Percentiles rank a stretch among this genome's conserved stretches.
Conservation (phyloP, 139 green algal species). For the Chlorella sorokiniana region DNA sequence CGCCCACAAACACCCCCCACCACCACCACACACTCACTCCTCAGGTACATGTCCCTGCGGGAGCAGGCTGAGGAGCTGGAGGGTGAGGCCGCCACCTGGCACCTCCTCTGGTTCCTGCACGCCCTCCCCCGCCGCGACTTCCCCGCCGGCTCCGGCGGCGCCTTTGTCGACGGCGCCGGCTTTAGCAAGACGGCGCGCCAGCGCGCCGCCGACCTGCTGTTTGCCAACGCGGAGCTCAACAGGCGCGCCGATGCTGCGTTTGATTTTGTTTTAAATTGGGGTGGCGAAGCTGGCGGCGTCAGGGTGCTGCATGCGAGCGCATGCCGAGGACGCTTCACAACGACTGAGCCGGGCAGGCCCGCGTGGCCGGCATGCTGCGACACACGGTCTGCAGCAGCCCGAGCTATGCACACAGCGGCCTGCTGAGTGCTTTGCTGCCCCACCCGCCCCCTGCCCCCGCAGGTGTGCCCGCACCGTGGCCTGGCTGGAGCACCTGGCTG, state of each 20-base stretch:
- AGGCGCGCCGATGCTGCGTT: neutral
- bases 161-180: constrained; percentile 50
- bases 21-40: neutral
- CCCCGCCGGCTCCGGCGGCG: constrained; percentile 57
- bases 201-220: constrained; percentile 48
- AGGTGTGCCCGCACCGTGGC: constrained; percentile 65
- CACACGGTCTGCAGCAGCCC: too few relatives aligned
- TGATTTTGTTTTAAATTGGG: too few relatives aligned
- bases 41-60: constrained; percentile 52
- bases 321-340: too few relatives aligned
- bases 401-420: neutral
- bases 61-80: constrained; percentile 63
- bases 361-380: too few relatives aligned
- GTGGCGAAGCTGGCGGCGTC: too few relatives aligned
- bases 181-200: constrained; percentile 55
- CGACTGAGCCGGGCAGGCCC: too few relatives aligned
- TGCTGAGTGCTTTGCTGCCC: neutral
- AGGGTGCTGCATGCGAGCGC: too few relatives aligned
- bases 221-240: constrained; percentile 46
- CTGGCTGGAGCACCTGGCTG: constrained; percentile 73
- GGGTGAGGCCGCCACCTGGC: constrained; percentile 68
- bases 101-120: constrained; percentile 66
- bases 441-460: neutral
- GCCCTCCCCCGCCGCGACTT: constrained; percentile 46
- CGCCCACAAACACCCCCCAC: too few relatives aligned